A percentile compares a stretch with the other conserved stretches of the same genome.
Evolutionary conservation across 2,329 filamentous ascomycete genomes (phyloP).

Genomic region (Metarhizium robertsii): DNA sequence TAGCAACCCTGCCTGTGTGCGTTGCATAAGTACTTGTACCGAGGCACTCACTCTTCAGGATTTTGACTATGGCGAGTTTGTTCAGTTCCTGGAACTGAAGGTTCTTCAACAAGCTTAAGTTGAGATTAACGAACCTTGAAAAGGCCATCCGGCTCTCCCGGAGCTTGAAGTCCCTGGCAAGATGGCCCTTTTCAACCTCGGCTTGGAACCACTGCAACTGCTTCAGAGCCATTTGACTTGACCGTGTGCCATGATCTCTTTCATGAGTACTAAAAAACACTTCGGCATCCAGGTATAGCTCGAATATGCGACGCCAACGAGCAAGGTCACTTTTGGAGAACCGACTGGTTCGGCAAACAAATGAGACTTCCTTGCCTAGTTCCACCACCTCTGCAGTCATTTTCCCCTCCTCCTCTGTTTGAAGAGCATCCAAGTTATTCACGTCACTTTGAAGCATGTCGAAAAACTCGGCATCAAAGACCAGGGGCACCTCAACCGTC

Average conservation of each 20-base stretch:
- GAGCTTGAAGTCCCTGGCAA: constrained; percentile 55
- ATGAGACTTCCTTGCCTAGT: constrained; percentile 56
- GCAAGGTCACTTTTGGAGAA: constrained; percentile 59
- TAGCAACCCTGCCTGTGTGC: background rate
- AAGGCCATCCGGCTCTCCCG: constrained; percentile 56
- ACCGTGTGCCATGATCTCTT: constrained; percentile 56
- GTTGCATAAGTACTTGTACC: background rate
- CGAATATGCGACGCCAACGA: constrained; percentile 73
- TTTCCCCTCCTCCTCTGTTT: constrained; percentile 53
- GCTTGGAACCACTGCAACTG: constrained; percentile 64
- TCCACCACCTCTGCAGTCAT: constrained; percentile 54
- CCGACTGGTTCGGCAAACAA: constrained; percentile 53
- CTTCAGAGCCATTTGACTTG: constrained; percentile 54
- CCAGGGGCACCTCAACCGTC: constrained; percentile 62
- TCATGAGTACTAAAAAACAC: constrained; percentile 78
- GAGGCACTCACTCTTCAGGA: constrained; percentile 61
- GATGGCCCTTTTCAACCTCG: constrained; percentile 51
- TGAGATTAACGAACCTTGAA: constrained; percentile 61
- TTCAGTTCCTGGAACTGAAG: constrained; percentile 83
- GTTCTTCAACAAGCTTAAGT: constrained; percentile 66
- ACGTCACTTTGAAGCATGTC: constrained; percentile 64
- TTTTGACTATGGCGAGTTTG: constrained; percentile 66
- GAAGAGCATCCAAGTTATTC: constrained; percentile 56
- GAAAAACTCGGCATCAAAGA: constrained; percentile 74
- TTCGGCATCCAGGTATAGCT: constrained; percentile 68